These are phyloP conservation scores for Onygenales sp. DNA, from an alignment of 2,329 filamentous ascomycete genomes.

Conservation along the genomic window DNA sequence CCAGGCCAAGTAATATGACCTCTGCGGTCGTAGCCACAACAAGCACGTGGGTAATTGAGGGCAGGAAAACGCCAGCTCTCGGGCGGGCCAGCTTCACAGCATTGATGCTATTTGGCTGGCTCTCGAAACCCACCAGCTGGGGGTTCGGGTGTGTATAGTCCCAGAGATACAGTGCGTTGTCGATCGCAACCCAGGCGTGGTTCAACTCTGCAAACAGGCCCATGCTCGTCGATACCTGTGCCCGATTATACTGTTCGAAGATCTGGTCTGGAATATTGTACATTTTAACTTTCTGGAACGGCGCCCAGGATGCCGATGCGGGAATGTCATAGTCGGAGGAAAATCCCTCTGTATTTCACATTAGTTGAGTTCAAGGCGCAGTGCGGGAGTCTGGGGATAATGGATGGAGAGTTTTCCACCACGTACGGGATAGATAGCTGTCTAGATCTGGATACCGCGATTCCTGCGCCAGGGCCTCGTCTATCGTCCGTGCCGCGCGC, in stretches of 20 bases:
- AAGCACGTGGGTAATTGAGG: conserved; percentile 75
- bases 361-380: background rate
- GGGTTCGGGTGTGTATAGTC: conserved; percentile 92
- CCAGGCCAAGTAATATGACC: conserved; percentile 77
- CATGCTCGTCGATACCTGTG: conserved; percentile 84
- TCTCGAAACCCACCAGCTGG: conserved; percentile 84
- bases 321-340: conserved; percentile 87
- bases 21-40: conserved; percentile 81
- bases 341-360: conserved; percentile 56
- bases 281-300: conserved; percentile 77
- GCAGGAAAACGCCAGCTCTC: conserved; percentile 77
- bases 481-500: conserved; percentile 75
- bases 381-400: too few relatives aligned
- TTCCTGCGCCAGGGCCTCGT: conserved; percentile 65
- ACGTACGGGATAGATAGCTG: conserved; percentile 77
- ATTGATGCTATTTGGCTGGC: conserved; percentile 78
- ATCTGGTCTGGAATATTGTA: conserved; percentile 87
- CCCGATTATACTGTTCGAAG: conserved; percentile 83
- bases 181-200: conserved; percentile 91
- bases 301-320: conserved; percentile 61
- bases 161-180: conserved; percentile 95
- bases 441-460: conserved; percentile 81
- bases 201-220: conserved; percentile 90
- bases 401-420: background rate
- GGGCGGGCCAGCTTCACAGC: conserved; percentile 82